Evolutionary conservation across 441 rosid species (phyloP), one percentile per base, ranked within the genome.

Genomic region (Rhodomyrtus psidioides): DNA sequence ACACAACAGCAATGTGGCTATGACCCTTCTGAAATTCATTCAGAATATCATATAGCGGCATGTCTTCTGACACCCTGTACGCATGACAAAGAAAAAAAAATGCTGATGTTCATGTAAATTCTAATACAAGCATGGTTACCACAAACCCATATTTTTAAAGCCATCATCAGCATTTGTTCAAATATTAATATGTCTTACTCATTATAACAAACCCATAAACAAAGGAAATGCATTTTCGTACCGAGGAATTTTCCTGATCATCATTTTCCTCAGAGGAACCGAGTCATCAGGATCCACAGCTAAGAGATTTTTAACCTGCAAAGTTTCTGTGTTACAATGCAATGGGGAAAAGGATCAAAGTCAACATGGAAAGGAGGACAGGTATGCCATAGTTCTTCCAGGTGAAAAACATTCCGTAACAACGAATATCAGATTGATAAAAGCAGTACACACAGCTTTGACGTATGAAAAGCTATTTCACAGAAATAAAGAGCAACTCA

Each of bases 11-110:
- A 88, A 96, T 93, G 90, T 96, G 99, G 90, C 98, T 96, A 89
- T 96, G 99, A 62, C 99, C 98, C 89, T 96, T 95, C 91, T 96
- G 99, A 82, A 96, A 96, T 92, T 95, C 98, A 84, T 96, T 96
- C 82, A 96, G 94, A 88, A 96, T 95, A 89, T 96, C 98, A 82
- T 96, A 95, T 53, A 96, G 87, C 55, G 98, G 99, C 94, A 95
- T 93, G 86, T 94, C 91, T 84, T 91, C 99, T n/a, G 96, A 92
- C 84, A 96, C 98, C 91, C 98, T 96, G 89, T 6, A 88, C 24
- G 86, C 84, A 55, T 60, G 54, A 81, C 83, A 83, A 56, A 87
- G 49, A 75, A 87, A 82, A 34, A 65, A 46, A 34, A 46, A 4
- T 0, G 46, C 49, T 65, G 46, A 65, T 12, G 49, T 65, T 49